Evolutionary conservation across 106 monocot species (phyloP).

Genomic region (Acorus gramineus): DNA sequence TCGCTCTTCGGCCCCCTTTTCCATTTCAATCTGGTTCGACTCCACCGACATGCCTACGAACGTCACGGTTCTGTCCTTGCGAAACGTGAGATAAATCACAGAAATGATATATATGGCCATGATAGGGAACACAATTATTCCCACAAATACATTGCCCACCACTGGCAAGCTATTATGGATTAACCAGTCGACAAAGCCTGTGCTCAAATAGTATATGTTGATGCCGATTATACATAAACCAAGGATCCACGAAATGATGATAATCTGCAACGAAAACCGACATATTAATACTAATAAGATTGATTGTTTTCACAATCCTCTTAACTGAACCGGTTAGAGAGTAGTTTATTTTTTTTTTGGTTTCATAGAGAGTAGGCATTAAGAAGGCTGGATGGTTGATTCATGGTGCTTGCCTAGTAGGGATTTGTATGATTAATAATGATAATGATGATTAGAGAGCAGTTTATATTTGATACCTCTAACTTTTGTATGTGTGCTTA

Average conservation of each 20-base stretch:
- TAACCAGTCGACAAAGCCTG: constrained; percentile 50
- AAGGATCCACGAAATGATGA: constrained; percentile 46
- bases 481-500: too few relatives aligned
- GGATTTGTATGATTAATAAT: too few relatives aligned
- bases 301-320: neutral
- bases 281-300: neutral
- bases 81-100: constrained; percentile 43
- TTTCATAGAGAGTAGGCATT: too few relatives aligned
- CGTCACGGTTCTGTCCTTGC: constrained; percentile 44
- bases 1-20: constrained; percentile 16
- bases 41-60: constrained; percentile 13
- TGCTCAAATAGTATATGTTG: constrained; percentile 74
- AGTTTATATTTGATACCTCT: too few relatives aligned
- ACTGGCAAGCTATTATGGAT: constrained; percentile 52
- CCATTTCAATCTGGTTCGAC: constrained; percentile 18
- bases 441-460: too few relatives aligned
- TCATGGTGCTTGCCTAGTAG: too few relatives aligned
- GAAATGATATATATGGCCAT: constrained; percentile 52
- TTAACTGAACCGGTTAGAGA: neutral
- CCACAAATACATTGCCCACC: constrained; percentile 32
- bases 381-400: too few relatives aligned
- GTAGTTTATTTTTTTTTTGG: too few relatives aligned
- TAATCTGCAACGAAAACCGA: too few relatives aligned
- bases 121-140: constrained; percentile 65
- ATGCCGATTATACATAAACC: constrained; percentile 50